Percentiles rank a stretch among this genome's conserved stretches.
phyloP scores from a whole-genome alignment of 495 filamentous ascomycete genomes.

The Xylaria curta region DNA sequence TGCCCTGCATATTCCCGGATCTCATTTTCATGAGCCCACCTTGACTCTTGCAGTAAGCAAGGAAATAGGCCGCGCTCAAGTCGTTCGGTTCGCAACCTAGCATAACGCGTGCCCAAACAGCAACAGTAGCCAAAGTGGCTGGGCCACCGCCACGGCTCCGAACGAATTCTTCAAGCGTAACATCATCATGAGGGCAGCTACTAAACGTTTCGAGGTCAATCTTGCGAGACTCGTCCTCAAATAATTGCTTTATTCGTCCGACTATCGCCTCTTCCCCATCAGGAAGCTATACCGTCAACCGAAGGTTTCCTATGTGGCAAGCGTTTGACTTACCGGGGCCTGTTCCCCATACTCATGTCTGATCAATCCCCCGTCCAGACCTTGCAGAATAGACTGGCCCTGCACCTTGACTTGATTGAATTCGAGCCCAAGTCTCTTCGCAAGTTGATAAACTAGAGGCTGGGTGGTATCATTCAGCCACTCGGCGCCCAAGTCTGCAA shows the following conservation, averaged over 20 bases:
- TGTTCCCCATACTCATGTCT: constrained; percentile 2
- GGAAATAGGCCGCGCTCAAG: constrained; percentile 53
- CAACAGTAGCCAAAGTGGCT: constrained; percentile 36
- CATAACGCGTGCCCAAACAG: constrained; percentile 52
- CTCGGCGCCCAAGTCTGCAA: constrained; percentile 56
- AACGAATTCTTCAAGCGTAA: constrained; percentile 36
- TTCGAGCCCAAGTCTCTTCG: constrained; percentile 46
- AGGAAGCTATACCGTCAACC: neutral
- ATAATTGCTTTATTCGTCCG: constrained; percentile 29
- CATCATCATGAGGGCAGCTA: constrained; percentile 33
- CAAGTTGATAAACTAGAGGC: constrained; percentile 44
- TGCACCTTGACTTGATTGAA: constrained; percentile 51
- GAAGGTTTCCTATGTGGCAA: neutral
- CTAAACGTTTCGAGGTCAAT: constrained; percentile 28
- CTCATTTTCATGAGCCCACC: constrained; percentile 51
- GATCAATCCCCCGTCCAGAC: constrained; percentile 5
- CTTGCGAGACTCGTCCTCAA: constrained; percentile 20
- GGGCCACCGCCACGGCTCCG: constrained; percentile 34
- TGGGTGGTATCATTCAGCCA: constrained; percentile 63
- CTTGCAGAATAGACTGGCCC: constrained; percentile 46
- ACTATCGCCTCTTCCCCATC: constrained; percentile 18
- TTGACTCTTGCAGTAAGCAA: constrained; percentile 54
- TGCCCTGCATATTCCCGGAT: constrained; percentile 43
- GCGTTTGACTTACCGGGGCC: neutral
- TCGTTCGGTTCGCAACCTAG: constrained; percentile 51